These are phyloP conservation scores for Stachybotrys chlorohalonatus DNA, from an alignment of 2,329 filamentous ascomycete genomes.

Conservation along the genomic window DNA sequence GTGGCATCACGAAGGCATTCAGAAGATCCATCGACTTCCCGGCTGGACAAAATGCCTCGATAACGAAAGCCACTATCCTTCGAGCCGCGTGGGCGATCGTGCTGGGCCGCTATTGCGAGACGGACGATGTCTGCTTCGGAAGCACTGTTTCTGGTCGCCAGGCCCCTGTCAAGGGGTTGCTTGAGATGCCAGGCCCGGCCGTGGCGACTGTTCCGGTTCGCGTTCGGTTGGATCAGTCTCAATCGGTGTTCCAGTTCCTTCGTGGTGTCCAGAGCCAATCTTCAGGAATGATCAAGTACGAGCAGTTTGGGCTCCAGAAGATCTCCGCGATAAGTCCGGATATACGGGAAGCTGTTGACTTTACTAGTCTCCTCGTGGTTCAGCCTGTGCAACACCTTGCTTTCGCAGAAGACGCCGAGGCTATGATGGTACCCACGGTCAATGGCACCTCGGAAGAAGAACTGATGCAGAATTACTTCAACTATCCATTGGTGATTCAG, in stretches of 20 bases:
- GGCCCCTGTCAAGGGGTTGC: neutral
- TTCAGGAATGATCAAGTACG: neutral
- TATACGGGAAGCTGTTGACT: neutral
- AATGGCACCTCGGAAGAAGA: neutral
- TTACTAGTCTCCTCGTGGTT: neutral
- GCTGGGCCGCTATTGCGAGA: neutral
- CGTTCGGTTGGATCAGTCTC: neutral
- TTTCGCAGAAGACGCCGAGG: neutral
- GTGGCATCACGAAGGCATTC: neutral
- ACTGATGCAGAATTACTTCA: neutral
- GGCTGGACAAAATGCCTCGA: neutral
- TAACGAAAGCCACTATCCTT: constrained; percentile 10
- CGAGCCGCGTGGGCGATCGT: constrained; percentile 5
- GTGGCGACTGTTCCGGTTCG: constrained; percentile 19
- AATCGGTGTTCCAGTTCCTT: neutral
- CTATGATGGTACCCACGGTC: neutral
- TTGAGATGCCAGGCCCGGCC: constrained; percentile 1
- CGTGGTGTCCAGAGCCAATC: neutral
- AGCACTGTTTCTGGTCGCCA: neutral
- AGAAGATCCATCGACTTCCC: neutral
- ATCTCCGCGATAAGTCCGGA: neutral
- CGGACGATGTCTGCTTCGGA: neutral
- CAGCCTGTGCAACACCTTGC: neutral
- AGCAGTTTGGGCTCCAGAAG: neutral
- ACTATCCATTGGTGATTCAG: neutral